Evolutionary conservation across 495 filamentous ascomycete species (phyloP), one percentile per base, ranked within the genome.

Genomic region (Aspergillus nanangensis): DNA sequence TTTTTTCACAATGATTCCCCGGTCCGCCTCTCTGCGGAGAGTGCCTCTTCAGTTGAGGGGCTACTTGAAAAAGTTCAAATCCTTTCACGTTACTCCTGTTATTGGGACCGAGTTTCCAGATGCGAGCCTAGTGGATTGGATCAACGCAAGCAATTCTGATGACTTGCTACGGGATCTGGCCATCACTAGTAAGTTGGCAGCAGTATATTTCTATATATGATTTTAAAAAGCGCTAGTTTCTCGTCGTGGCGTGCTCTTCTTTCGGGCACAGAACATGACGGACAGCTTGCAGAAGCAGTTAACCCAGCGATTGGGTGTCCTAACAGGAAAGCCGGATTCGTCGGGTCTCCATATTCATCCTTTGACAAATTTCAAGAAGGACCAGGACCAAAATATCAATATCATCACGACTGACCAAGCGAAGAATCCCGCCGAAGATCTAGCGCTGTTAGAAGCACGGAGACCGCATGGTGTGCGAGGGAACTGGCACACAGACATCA

Each of bases 161-260:
- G 71, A 78, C 36, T 56, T 79, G 15, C 53, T 85, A 5, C 66
- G 75, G 2, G 81, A 86, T 49, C 65, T 84, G 1, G 78, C 80
- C 24, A 76, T 82, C 27, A 76, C 39, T 27, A 56, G 56, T 55
- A 50, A 7, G 45, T 32, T 2, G 20, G n/a, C n/a, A n/a, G n/a
- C n/a, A n/a, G n/a, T n/a, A n/a, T n/a, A n/a, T 37, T 31, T 18
- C 66, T 74, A 23, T 13, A 13, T 31, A 31, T 24, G 27, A 38
- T 18, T 45, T 8, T 8, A 4, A 11, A n/a, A 29, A 20, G 11
- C 38, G 11, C 17, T 39, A 88, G 84, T 88, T 52, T 85, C 84
- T 20, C 75, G 82, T 50, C 78, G 85, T 1, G 84, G 83, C 11
- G 83, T 88, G 34, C 87, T 87, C 70, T 87, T 90, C 68, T 78